Evolutionary conservation across 306 rosid species (phyloP).

Genomic region (Notholithocarpus densiflorus): DNA sequence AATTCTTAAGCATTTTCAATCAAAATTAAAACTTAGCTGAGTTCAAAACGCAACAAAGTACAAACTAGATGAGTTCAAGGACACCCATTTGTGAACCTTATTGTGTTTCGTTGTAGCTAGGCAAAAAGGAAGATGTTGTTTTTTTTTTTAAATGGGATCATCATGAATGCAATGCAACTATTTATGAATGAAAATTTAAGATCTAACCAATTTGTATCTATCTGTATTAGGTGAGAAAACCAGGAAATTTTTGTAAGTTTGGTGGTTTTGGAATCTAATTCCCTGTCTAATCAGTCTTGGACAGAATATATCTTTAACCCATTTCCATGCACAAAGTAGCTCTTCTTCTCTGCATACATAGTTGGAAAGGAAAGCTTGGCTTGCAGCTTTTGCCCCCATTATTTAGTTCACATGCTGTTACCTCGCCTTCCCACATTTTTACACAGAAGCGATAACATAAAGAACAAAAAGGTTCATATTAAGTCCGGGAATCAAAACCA

Average conservation of each 20-base stretch:
- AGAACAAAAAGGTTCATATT: neutral
- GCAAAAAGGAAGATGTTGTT: neutral
- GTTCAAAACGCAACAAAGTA: too few species aligned
- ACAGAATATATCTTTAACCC: conserved; percentile 46
- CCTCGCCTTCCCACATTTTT: conserved; percentile 9
- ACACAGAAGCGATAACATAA: neutral
- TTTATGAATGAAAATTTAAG: neutral
- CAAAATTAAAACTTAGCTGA: too few species aligned
- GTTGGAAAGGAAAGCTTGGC: conserved; percentile 26
- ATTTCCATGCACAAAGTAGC: conserved; percentile 31
- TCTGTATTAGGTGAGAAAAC: neutral
- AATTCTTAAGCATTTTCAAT: too few species aligned
- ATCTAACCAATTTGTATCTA: neutral
- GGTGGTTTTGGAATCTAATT: conserved; percentile 51
- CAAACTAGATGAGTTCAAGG: neutral
- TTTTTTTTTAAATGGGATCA: neutral
- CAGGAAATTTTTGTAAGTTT: conserved; percentile 11
- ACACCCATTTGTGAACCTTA: neutral
- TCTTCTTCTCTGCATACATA: conserved; percentile 8
- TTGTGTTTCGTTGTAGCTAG: neutral
- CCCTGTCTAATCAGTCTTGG: conserved; percentile 44
- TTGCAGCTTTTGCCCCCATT: conserved; percentile 38
- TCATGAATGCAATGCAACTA: neutral
- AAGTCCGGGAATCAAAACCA: neutral
- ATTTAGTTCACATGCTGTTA: conserved; percentile 24